Conservation (phyloP, 108 stramenopile genomes). For the Pseudonitzschia multiseries region DNA sequence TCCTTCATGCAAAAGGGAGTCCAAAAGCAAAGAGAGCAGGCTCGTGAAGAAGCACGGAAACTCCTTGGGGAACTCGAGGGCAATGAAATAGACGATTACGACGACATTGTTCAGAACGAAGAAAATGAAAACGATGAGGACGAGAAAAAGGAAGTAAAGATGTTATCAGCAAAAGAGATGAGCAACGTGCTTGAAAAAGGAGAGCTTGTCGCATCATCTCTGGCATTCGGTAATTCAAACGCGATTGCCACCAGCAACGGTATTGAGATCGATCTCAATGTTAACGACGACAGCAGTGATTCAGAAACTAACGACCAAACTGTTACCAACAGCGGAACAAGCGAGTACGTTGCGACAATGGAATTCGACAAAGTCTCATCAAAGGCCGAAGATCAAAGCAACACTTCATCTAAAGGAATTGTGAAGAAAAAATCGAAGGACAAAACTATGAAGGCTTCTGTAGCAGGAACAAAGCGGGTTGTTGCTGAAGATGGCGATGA, state of each 20-base stretch:
- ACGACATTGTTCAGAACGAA: slow-evolving; percentile 29
- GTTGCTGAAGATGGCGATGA: slow-evolving; percentile 15
- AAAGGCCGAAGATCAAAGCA: not conserved
- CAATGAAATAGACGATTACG: slow-evolving; percentile 50
- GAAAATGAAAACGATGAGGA: slow-evolving; percentile 40
- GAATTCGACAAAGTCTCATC: slow-evolving; percentile 3
- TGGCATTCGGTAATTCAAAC: slow-evolving; percentile 79
- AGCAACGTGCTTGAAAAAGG: slow-evolving; percentile 64
- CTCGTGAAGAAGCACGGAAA: slow-evolving; percentile 84
- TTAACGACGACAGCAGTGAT: slow-evolving; percentile 30
- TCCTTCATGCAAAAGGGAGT: slow-evolving; percentile 94
- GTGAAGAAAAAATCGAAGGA: not conserved
- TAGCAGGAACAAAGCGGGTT: not conserved
- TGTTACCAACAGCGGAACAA: not conserved
- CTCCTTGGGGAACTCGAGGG: slow-evolving; percentile 89
- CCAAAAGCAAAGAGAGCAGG: slow-evolving; percentile 77
- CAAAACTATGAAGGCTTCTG: slow-evolving; percentile 10
- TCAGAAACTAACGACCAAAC: slow-evolving; percentile 5
- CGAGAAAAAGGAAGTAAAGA: slow-evolving; percentile 41
- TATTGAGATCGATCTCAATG: slow-evolving; percentile 33
- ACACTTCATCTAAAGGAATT: not conserved
- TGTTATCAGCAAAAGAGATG: slow-evolving; percentile 72
- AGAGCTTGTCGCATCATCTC: slow-evolving; percentile 70
- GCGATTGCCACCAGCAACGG: slow-evolving; percentile 43
- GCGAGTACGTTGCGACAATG: slow-evolving; percentile 18